Conservation (phyloP, 1,139 yeast species). For the Yamadazyma trypodendri region DNA sequence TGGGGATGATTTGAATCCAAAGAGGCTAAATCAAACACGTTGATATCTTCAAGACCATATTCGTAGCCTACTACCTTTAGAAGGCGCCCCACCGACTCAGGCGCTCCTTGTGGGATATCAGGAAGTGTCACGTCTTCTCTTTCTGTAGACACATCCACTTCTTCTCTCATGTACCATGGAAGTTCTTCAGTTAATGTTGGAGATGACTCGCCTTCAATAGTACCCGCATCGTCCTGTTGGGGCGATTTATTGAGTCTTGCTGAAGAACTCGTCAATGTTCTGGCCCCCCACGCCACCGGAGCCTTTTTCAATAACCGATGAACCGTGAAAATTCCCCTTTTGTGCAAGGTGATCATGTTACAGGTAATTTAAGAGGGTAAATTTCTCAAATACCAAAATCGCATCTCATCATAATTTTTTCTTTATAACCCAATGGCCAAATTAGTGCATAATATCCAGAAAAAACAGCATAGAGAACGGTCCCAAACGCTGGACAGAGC, state of each 20-base stretch:
- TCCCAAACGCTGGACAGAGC: slow-evolving; percentile 77
- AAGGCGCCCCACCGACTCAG: slow-evolving; percentile 46
- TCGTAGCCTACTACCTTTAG: slow-evolving; percentile 51
- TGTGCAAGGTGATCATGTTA: too few species aligned
- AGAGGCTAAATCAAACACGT: slow-evolving; percentile 48
- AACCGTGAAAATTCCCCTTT: too few species aligned
- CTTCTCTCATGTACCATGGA: slow-evolving; percentile 67
- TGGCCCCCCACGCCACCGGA: too few species aligned
- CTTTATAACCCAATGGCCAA: slow-evolving; percentile 56
- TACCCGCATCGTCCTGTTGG: too few species aligned
- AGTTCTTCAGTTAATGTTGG: slow-evolving; percentile 13
- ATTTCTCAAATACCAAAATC: background rate
- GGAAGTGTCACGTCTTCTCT: slow-evolving; percentile 37
- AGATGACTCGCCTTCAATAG: background rate
- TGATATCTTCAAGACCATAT: slow-evolving; percentile 63
- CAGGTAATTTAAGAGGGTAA: background rate
- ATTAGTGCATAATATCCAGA: slow-evolving; percentile 84
- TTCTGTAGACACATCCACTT: slow-evolving; percentile 19
- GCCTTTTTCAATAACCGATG: background rate
- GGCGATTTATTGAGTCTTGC: too few species aligned
- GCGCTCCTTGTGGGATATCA: slow-evolving; percentile 54
- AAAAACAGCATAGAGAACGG: slow-evolving; percentile 93
- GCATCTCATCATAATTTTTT: slow-evolving; percentile 3
- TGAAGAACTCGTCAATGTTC: too few species aligned
- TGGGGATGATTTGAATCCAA: slow-evolving; percentile 44